Percentiles rank a stretch among this genome's conserved stretches.
Conservation (phyloP, 192 early-diverging fungal species). For the Physocladia obscura region DNA sequence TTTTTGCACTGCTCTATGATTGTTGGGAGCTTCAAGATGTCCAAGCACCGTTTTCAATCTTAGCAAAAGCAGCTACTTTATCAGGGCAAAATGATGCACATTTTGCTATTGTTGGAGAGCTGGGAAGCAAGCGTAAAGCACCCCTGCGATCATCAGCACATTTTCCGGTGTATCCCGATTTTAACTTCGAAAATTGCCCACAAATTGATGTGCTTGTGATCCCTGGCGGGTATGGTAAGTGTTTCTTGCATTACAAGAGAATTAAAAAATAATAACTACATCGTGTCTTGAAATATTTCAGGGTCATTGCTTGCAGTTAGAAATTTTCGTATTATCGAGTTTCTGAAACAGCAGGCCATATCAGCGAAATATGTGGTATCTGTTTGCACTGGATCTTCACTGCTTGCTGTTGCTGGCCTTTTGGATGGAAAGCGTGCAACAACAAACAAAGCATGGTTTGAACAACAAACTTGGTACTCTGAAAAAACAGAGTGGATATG, state of each 20-base stretch:
- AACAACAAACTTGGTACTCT: not conserved
- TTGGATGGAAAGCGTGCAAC: constrained; percentile 32
- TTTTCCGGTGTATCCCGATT: constrained; percentile 6
- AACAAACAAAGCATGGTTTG: constrained; percentile 34
- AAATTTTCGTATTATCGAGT: constrained; percentile 23
- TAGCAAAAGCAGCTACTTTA: constrained; percentile 20
- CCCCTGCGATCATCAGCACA: constrained; percentile 2
- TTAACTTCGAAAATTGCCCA: constrained; percentile 28
- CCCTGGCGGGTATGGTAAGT: constrained; percentile 40
- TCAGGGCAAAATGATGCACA: not conserved
- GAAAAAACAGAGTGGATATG: constrained; percentile 24
- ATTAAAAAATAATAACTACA: no score
- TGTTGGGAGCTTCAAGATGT: constrained; percentile 37
- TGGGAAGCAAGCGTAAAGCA: not conserved
- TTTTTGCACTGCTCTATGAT: not conserved
- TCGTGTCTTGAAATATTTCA: no score
- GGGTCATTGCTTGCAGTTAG: constrained; percentile 13
- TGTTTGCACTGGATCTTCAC: constrained; percentile 38
- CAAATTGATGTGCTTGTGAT: constrained; percentile 35
- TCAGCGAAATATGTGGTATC: not conserved
- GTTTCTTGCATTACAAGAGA: no score
- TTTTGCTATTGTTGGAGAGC: not conserved
- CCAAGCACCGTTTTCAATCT: constrained; percentile 26
- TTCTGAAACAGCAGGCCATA: constrained; percentile 8
- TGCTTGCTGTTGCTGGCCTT: constrained; percentile 32